These are phyloP conservation scores for Dalbergia oliveri DNA, from an alignment of 306 rosid genomes.

Conservation along the genomic window DNA sequence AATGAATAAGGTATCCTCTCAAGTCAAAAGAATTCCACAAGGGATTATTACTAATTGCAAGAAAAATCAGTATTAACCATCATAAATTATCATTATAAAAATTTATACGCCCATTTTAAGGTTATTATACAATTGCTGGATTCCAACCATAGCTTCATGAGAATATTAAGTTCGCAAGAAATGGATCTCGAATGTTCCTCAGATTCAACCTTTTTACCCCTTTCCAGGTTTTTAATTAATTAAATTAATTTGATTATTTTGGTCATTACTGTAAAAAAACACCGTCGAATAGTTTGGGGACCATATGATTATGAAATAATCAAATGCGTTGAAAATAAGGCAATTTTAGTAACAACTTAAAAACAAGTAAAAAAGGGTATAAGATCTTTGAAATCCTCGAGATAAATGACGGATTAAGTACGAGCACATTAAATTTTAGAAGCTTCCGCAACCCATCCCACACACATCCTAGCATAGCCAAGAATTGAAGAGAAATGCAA, in stretches of 20 bases:
- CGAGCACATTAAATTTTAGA: not conserved
- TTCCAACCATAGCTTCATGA: slow-evolving; percentile 14
- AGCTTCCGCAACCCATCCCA: not conserved
- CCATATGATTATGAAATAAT: not conserved
- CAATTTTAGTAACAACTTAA: not conserved
- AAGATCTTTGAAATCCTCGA: not conserved
- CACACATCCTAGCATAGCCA: too few relatives aligned
- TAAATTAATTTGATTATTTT: not conserved
- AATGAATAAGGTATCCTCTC: not conserved
- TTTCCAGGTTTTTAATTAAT: not conserved
- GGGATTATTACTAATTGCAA: not conserved
- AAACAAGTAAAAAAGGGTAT: not conserved
- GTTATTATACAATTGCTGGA: not conserved
- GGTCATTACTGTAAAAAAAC: not conserved
- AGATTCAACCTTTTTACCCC: not conserved
- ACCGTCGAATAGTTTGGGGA: not conserved
- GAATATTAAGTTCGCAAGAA: slow-evolving; percentile 2
- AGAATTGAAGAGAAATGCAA: not conserved
- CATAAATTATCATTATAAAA: too few relatives aligned
- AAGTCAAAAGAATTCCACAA: not conserved
- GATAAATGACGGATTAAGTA: not conserved
- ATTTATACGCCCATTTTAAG: not conserved
- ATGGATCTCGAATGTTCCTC: not conserved
- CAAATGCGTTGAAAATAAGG: not conserved
- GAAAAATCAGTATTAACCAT: not conserved